Evolutionary conservation across 176 grass and related monocot genomes (phyloP), one percentile per base, ranked within the genome.

Genomic region (Oryza glumipatula): DNA sequence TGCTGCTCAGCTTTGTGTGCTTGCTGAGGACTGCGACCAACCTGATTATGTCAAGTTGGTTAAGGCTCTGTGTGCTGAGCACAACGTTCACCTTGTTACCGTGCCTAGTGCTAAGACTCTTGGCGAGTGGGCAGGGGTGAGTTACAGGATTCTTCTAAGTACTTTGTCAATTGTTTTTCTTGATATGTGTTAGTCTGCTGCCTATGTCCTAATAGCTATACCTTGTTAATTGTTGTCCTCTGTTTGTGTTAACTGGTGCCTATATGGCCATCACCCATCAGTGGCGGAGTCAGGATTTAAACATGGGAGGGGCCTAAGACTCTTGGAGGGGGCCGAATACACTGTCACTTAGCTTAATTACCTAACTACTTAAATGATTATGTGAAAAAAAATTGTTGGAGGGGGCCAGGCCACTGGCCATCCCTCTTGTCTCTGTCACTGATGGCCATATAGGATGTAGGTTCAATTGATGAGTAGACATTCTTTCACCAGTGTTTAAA

Each of bases 11-110:
- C 77, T 88, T 30, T 92, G 90, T 65, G 72, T 88, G 41, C 67
- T 88, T 33, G 86, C 86, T 24, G 90, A 88, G 43, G 82, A 92
- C 28, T 91, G 89, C 28, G 82, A 91, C 85, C 85, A 91, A 75
- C 81, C 89, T 54, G 89, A 91, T 32, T 91, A 92, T 14, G 78
- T 88, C n/a, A 92, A 92, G 72, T 73, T 92, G 38, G 86, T 92
- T 21, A 92, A 88, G 76, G 86, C 86, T 30, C 82, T 92, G 11
- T 92, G 86, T 68, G 82, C 72, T 30, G 90, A 88, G 15, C 90
- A 92, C 41, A 92, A 92, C 38, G 90, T 92, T 33, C 90, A 88
- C 82, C 35, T 92, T 66, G 83, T 92, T 13, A 88, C 86, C 2
- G 90, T 92, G 38, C 90, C 90, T 16, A 72, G 64, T 77, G 83